Evolutionary conservation across 2,329 filamentous ascomycete species (phyloP).

Genomic region (Monosporascus sp.): DNA sequence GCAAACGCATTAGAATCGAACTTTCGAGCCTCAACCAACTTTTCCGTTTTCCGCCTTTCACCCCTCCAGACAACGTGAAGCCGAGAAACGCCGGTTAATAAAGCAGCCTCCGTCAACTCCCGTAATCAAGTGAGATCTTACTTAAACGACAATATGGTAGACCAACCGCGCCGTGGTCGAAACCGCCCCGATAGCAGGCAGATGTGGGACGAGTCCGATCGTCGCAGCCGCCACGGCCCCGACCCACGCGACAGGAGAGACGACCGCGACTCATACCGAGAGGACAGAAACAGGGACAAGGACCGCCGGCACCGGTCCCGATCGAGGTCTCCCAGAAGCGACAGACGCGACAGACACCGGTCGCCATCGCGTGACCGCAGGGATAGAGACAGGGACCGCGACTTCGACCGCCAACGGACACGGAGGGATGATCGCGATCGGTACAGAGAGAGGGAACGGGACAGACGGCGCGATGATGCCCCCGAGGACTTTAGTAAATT

Average conservation of each 20-base stretch:
- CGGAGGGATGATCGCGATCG: slow-evolving; percentile 26
- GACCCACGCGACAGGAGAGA: slow-evolving; percentile 21
- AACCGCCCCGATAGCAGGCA: slow-evolving; percentile 49
- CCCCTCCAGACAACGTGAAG: background rate
- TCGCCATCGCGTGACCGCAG: slow-evolving; percentile 30
- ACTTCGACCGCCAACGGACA: slow-evolving; percentile 31
- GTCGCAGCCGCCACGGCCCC: slow-evolving; percentile 27
- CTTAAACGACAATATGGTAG: slow-evolving; percentile 36
- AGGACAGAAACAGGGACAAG: slow-evolving; percentile 22
- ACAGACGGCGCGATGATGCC: slow-evolving; percentile 16
- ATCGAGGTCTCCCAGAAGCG: slow-evolving; percentile 20
- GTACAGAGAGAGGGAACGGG: slow-evolving; percentile 25
- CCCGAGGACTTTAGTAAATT: slow-evolving; percentile 8
- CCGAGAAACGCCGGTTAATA: background rate
- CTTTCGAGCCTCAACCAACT: background rate
- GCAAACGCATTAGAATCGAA: background rate
- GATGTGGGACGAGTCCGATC: slow-evolving; percentile 54
- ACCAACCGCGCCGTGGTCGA: slow-evolving; percentile 39
- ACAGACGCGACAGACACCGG: slow-evolving; percentile 27
- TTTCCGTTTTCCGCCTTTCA: background rate
- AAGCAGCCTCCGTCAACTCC: slow-evolving; percentile 2
- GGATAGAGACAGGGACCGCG: slow-evolving; percentile 31
- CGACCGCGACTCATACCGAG: slow-evolving; percentile 24
- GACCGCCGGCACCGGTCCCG: slow-evolving; percentile 18
- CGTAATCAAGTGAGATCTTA: background rate